Evolutionary conservation across 805 yeast species (phyloP), one percentile per base, ranked within the genome.

Genomic region (Candida nemodendra): DNA sequence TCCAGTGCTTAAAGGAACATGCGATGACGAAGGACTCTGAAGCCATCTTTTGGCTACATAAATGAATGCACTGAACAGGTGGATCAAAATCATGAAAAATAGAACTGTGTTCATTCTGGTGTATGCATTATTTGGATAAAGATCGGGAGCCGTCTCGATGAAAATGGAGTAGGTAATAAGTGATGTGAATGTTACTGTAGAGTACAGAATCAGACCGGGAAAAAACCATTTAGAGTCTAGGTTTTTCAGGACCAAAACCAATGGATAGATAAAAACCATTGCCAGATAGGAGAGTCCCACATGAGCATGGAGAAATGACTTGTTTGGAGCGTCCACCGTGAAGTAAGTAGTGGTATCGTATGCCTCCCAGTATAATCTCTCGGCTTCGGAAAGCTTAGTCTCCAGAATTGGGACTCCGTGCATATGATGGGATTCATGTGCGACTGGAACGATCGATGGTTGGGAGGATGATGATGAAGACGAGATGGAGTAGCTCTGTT

Each of bases 81-180:
- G 95, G 2, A 67, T 61, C 2, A 72, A 40, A 2, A 79, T 60
- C 9, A 78, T 59, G 34, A 81, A 56, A 9, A 82, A 61, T 41
- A 88, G 61, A 9, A 84, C 73, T 54, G 74, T 65, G 17, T 84
- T 72, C 78, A 85, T 78, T 51, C 71, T 74, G 11, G 76, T 64
- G 61, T 89, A 89, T 1, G 84, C 81, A 56, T 86, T 86, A 27
- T 73, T 69, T 1, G 95, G 95, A 57, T 87, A 91, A 51, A 87
- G 65, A 38, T 73, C 69, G 0, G 85, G 83, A 17, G 79, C 81
- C 13, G 81, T 66, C 4, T 66, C 58, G 27, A 77, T 72, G 54
- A 81, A 87, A 8, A 81, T 62, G 34, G 76, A 71, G 50, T 80
- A 75, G 14, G 73, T 61, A 12, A 79, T 44, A 38, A 84, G 60